Evolutionary conservation across 208 protist species (phyloP), one percentile per base, ranked within the genome.

Genomic region (Trypanosoma mega): DNA sequence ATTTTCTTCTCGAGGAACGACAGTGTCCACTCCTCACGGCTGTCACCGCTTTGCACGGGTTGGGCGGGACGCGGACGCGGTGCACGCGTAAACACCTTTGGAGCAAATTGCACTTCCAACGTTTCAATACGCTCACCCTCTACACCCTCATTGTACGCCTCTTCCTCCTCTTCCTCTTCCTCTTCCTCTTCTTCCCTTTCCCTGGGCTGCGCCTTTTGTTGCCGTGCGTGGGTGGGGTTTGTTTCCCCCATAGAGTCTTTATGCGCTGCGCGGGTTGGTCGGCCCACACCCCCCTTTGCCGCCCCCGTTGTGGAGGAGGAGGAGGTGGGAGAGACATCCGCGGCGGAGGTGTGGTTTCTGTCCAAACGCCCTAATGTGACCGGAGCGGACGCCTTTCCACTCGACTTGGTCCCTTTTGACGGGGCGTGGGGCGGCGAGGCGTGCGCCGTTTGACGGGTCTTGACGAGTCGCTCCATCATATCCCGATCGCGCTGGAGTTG

Each of bases 1-100:
- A 94, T 71, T 18, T 79, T 84, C 18, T 70, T 68, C 52, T 94
- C 84, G 31, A 94, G 43, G 29, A 61, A 57, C 39, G 34, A 47
- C 30, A 29, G 27, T 14, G 52, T 51, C 69, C 64, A 73, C n/a
- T 65, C 62, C 3, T 46, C 49, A 6, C 52, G 66, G 3, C 60
- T 43, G 31, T 72, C 44, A 14, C 54, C 43, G 41, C 65, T 26
- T 18, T 72, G 23, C 4, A 29, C 39, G 3, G 26, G 2, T 71
- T 29, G 36, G 30, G 8, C 45, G 26, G 36, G 45, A n/a, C 30
- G 49, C 12, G 9, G 20, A 27, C n/a, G 16, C 6, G 49, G 5
- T 4, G 68, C 36, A 34, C 16, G 2, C 16, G 37, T 27, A 27
- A 70, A 70, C 5, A 70, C 44, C 20, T 48, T 63, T 24, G 27